Evolutionary conservation across 805 yeast genomes (phyloP).

Genomic region (Monosporozyma servazzii): DNA sequence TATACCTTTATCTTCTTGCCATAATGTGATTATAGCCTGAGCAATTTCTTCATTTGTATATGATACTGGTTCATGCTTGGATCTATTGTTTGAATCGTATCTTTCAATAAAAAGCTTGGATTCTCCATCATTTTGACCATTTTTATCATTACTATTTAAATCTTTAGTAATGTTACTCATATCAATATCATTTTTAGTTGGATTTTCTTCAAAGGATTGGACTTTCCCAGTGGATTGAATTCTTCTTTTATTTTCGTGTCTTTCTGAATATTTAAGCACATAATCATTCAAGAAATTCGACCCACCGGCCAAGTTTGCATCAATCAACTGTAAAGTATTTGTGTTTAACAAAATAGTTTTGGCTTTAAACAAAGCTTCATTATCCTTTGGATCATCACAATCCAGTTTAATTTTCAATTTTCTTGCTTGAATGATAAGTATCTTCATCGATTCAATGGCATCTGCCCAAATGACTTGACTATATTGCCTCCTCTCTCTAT

Average conservation of each 20-base stretch:
- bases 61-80: constrained; percentile 2
- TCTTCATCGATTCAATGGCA: constrained; percentile 75
- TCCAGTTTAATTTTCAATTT: constrained; percentile 53
- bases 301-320: constrained; percentile 61
- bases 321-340: constrained; percentile 52
- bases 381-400: constrained; percentile 44
- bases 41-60: constrained; percentile 51
- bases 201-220: constrained; percentile 19
- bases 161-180: constrained; percentile 9
- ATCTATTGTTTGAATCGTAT: constrained; percentile 2
- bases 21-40: constrained; percentile 54
- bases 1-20: constrained; percentile 67
- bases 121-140: neutral
- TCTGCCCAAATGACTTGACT: constrained; percentile 89
- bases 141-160: constrained; percentile 9
- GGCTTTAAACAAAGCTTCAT: constrained; percentile 36
- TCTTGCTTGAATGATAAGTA: constrained; percentile 66
- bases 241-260: constrained; percentile 43
- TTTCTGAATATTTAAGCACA: constrained; percentile 51
- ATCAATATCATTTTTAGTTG: constrained; percentile 8
- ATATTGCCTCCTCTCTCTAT: constrained; percentile 71
- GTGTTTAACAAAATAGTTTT: constrained; percentile 46
- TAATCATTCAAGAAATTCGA: constrained; percentile 52
- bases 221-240: constrained; percentile 48
- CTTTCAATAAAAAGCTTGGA: constrained; percentile 7